These are phyloP conservation scores for Fusarium vanettenii DNA, from an alignment of 2,329 filamentous ascomycete genomes.

Conservation along the genomic window DNA sequence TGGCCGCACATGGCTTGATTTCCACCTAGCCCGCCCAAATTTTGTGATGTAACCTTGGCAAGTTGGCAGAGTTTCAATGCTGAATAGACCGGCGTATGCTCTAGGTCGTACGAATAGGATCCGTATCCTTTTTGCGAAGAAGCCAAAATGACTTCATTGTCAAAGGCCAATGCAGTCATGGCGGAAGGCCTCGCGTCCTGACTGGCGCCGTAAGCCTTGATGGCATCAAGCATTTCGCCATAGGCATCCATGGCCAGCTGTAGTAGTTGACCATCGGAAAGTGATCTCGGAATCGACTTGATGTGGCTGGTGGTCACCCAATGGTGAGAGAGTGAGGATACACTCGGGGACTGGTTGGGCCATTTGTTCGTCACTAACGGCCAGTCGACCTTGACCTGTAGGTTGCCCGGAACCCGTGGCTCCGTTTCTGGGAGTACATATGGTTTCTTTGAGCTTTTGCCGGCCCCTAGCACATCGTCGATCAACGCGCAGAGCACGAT, in stretches of 20 bases:
- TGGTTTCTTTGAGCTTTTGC: not conserved
- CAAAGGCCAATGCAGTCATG: not conserved
- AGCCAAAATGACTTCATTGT: not conserved
- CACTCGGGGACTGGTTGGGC: not conserved
- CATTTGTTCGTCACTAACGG: not conserved
- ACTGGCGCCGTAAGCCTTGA: not conserved
- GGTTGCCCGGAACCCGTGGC: not conserved
- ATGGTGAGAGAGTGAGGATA: not conserved
- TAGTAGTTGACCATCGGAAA: not conserved
- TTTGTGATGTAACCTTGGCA: not conserved
- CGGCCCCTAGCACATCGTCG: not conserved
- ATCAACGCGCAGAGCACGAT: not conserved
- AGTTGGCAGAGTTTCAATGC: not conserved
- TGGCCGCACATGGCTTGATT: not conserved
- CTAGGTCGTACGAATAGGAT: not conserved
- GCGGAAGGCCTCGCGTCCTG: not conserved
- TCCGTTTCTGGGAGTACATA: not conserved
- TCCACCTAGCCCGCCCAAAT: not conserved
- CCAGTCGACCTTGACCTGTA: not conserved
- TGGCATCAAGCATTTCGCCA: not conserved
- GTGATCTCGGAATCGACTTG: not conserved
- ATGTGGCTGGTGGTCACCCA: not conserved
- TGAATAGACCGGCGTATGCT: not conserved
- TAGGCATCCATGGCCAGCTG: not conserved
- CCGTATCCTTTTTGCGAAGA: not conserved